These are phyloP conservation scores for Rhizopogon vinicolor DNA, from an alignment of 768 basidiomycete genomes.

Conservation along the genomic window DNA sequence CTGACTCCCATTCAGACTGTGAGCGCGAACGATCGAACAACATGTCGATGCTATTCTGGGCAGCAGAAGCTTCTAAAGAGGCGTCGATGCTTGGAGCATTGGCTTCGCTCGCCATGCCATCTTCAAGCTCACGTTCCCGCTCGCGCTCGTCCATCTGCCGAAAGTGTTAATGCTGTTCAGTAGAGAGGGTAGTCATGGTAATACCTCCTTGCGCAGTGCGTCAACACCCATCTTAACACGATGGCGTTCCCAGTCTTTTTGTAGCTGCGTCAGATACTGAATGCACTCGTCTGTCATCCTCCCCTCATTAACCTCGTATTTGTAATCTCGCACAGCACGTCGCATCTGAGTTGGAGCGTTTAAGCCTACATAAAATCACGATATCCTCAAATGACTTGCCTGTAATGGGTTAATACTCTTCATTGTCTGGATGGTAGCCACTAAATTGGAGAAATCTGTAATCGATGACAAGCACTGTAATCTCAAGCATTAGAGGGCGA, in stretches of 20 bases:
- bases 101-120: constrained; percentile 28
- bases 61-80: constrained; percentile 29
- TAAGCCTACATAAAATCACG: neutral
- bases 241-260: constrained; percentile 96
- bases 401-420: constrained; percentile 88
- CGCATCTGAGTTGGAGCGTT: constrained; percentile 59
- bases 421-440: constrained; percentile 87
- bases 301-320: constrained; percentile 89
- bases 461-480: constrained; percentile 81
- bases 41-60: constrained; percentile 65
- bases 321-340: constrained; percentile 88
- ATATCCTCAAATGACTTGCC: constrained; percentile 33
- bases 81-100: constrained; percentile 24
- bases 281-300: constrained; percentile 93
- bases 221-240: constrained; percentile 85
- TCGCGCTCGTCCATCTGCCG: constrained; percentile 64
- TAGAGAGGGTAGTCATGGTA: constrained; percentile 5
- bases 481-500: neutral
- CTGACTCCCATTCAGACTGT: constrained; percentile 72
- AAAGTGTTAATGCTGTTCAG: constrained; percentile 1
- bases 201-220: constrained; percentile 77
- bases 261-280: constrained; percentile 91
- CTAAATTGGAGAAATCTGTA: constrained; percentile 79
- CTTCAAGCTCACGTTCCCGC: constrained; percentile 52
- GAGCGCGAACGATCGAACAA: constrained; percentile 70